These are phyloP conservation scores for Gymnopilus dilepis DNA, from an alignment of 768 basidiomycete genomes.

Conservation along the genomic window DNA sequence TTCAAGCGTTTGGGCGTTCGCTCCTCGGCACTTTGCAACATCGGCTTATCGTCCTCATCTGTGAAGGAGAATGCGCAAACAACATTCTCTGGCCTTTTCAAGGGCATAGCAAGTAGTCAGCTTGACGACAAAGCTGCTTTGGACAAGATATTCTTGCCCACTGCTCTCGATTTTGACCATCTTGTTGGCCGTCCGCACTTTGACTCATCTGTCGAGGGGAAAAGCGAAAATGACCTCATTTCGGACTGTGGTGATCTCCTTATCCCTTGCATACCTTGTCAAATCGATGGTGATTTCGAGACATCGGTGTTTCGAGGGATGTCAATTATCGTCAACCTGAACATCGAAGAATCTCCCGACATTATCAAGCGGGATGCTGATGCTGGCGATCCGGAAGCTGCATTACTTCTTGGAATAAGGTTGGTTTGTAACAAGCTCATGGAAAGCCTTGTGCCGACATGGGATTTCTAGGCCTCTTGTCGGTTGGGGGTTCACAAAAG, in stretches of 20 bases:
- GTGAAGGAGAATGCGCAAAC: not conserved
- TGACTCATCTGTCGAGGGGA: not conserved
- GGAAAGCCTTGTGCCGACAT: not conserved
- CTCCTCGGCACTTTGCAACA: constrained; percentile 28
- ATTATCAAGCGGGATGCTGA: constrained; percentile 21
- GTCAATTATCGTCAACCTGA: not conserved
- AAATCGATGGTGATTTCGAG: not conserved
- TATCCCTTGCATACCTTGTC: not conserved
- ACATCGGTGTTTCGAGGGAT: not conserved
- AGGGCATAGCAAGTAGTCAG: not conserved
- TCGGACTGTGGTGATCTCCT: not conserved
- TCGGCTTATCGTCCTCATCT: constrained; percentile 16
- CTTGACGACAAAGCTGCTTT: not conserved
- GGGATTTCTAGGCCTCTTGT: not conserved
- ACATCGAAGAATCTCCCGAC: not conserved
- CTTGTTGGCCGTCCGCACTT: not conserved
- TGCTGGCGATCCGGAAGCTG: constrained; percentile 19
- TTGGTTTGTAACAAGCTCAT: not conserved
- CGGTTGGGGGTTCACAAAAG: constrained; percentile 10
- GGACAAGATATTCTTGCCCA: not conserved
- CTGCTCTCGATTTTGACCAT: not conserved
- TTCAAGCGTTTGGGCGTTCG: constrained; percentile 34
- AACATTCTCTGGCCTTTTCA: not conserved
- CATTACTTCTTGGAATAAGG: constrained; percentile 23
- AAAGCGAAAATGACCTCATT: not conserved